These are phyloP conservation scores for Leccinum arenicola DNA, from an alignment of 768 basidiomycete species.

Conservation along the genomic window DNA sequence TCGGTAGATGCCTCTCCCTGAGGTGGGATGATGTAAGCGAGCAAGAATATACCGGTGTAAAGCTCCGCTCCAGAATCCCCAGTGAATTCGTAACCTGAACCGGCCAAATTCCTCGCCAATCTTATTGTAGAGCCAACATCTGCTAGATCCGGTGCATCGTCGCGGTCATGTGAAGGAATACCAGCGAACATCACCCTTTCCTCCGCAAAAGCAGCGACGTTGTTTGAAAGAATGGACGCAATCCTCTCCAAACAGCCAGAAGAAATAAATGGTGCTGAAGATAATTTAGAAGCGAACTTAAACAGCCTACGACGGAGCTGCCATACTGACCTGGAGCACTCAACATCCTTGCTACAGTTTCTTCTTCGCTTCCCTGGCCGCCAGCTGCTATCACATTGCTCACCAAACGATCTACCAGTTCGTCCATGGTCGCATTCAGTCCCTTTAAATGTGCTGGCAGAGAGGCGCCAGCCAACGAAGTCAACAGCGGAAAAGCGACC, in stretches of 20 bases:
- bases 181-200: slow-evolving; percentile 13
- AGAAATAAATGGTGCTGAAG: slow-evolving; percentile 23
- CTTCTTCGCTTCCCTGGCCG: not conserved
- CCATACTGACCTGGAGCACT: slow-evolving; percentile 23
- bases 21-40: slow-evolving; percentile 19
- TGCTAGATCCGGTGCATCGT: not conserved
- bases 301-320: not conserved
- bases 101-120: slow-evolving; percentile 14
- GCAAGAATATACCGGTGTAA: slow-evolving; percentile 21
- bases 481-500: slow-evolving; percentile 39
- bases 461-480: slow-evolving; percentile 34
- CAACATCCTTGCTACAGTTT: slow-evolving; percentile 10
- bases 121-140: slow-evolving; percentile 5
- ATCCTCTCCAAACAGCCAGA: slow-evolving; percentile 15
- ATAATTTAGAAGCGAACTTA: not conserved
- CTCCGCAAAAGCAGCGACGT: slow-evolving; percentile 14
- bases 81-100: slow-evolving; percentile 20
- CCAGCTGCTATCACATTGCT: not conserved
- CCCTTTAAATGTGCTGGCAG: slow-evolving; percentile 50
- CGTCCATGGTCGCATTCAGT: slow-evolving; percentile 43
- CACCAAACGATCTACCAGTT: slow-evolving; percentile 30
- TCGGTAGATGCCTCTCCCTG: slow-evolving; percentile 7
- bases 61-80: slow-evolving; percentile 21
- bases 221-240: slow-evolving; percentile 16
- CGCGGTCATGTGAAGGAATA: slow-evolving; percentile 1